A percentile compares a stretch with the other conserved stretches of the same genome.
Evolutionary conservation across 2,329 filamentous ascomycete species (phyloP).

Genomic region (Cytospora schulzeri): DNA sequence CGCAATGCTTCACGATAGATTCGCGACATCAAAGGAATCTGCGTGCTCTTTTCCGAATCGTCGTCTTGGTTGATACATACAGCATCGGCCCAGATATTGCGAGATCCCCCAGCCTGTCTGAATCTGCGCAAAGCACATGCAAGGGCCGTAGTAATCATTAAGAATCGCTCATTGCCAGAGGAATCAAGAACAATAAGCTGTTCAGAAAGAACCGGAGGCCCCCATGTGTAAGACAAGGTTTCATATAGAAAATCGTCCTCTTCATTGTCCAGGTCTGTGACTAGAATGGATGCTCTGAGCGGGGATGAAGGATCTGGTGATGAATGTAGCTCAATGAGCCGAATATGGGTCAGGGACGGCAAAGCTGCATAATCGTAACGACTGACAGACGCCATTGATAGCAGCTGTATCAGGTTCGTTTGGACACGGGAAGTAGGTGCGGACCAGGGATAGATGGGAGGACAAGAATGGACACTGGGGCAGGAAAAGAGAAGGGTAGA

Average conservation of each 20-base stretch:
- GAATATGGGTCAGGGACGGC: not conserved
- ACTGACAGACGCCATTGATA: not conserved
- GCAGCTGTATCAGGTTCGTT: not conserved
- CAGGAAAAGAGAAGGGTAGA: too few relatives aligned
- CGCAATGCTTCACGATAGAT: not conserved
- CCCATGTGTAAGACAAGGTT: conserved; percentile 10
- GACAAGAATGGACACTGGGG: too few relatives aligned
- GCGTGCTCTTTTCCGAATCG: not conserved
- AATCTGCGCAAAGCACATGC: too few relatives aligned
- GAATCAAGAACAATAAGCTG: too few relatives aligned
- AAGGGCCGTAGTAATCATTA: too few relatives aligned
- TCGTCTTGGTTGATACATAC: conserved; percentile 14
- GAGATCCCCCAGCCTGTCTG: too few relatives aligned
- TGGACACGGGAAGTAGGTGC: not conserved
- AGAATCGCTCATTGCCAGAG: too few relatives aligned
- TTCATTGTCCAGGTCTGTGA: not conserved
- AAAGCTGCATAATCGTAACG: not conserved
- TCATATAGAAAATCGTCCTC: not conserved
- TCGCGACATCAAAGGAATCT: conserved; percentile 2
- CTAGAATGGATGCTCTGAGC: not conserved
- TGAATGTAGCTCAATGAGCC: not conserved
- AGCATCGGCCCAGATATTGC: too few relatives aligned
- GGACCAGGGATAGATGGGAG: not conserved
- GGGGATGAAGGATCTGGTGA: not conserved
- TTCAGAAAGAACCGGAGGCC: not conserved